A percentile compares a stretch with the other conserved stretches of the same genome.
Evolutionary conservation across 192 early-diverging fungal species (phyloP).

Genomic region (Coemansia sp.): DNA sequence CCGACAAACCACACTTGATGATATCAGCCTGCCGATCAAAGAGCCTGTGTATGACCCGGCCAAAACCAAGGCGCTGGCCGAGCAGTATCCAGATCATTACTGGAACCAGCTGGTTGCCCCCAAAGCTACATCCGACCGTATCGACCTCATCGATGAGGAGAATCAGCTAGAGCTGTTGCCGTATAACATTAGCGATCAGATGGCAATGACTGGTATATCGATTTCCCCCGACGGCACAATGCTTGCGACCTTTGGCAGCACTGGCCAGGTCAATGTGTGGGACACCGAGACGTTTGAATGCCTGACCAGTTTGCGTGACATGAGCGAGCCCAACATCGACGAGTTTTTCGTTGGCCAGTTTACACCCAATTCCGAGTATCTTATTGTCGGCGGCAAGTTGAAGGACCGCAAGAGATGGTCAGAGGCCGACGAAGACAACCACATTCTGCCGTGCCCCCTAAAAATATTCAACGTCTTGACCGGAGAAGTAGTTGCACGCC

Average conservation of each 20-base stretch:
- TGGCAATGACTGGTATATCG: slow-evolving; percentile 79
- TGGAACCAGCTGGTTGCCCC: slow-evolving; percentile 28
- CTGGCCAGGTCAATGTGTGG: slow-evolving; percentile 78
- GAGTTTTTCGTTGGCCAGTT: slow-evolving; percentile 90
- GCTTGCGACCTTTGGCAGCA: slow-evolving; percentile 83
- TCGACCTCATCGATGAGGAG: slow-evolving; percentile 65
- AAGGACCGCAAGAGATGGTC: slow-evolving; percentile 90
- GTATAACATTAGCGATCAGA: slow-evolving; percentile 72
- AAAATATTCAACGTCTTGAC: slow-evolving; percentile 86
- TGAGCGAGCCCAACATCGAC: slow-evolving; percentile 78
- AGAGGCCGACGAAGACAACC: slow-evolving; percentile 88
- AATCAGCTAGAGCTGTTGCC: slow-evolving; percentile 67
- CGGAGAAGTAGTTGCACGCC: slow-evolving; percentile 75
- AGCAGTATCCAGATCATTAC: slow-evolving; percentile 57
- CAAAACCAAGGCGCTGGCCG: slow-evolving; percentile 54
- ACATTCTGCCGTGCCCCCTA: slow-evolving; percentile 89
- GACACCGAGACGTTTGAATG: slow-evolving; percentile 72
- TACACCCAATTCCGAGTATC: slow-evolving; percentile 60
- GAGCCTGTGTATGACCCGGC: slow-evolving; percentile 55
- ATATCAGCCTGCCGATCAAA: slow-evolving; percentile 25
- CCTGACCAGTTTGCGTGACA: slow-evolving; percentile 73
- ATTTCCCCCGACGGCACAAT: slow-evolving; percentile 82
- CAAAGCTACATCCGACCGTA: slow-evolving; percentile 7
- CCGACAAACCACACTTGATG: slow-evolving; percentile 48
- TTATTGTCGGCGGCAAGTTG: slow-evolving; percentile 85